A percentile compares a stretch with the other conserved stretches of the same genome.
These are phyloP conservation scores for Russula griseocarnosa DNA, from an alignment of 768 basidiomycete species.

Conservation along the genomic window DNA sequence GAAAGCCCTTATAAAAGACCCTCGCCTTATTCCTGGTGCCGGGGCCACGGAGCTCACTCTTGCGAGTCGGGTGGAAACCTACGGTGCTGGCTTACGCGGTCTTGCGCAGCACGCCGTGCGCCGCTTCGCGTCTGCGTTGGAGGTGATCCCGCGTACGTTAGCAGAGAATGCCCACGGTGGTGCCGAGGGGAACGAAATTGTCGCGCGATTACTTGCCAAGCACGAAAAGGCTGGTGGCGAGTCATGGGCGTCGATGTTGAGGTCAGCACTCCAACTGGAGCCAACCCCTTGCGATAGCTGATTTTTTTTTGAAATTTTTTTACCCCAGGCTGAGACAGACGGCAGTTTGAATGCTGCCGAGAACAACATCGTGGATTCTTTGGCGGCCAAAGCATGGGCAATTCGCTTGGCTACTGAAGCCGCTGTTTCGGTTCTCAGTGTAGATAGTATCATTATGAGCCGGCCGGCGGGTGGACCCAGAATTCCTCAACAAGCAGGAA, in stretches of 20 bases:
- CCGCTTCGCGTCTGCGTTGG: slow-evolving; percentile 82
- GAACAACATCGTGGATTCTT: slow-evolving; percentile 76
- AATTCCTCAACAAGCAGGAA: slow-evolving; percentile 79
- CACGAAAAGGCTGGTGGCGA: slow-evolving; percentile 75
- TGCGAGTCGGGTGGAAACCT: slow-evolving; percentile 76
- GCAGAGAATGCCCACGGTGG: slow-evolving; percentile 94
- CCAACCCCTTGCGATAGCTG: slow-evolving; percentile 8
- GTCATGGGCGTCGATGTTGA: slow-evolving; percentile 83
- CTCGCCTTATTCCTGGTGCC: slow-evolving; percentile 86
- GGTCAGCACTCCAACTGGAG: slow-evolving; percentile 41
- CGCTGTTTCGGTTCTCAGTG: slow-evolving; percentile 83
- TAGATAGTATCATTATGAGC: slow-evolving; percentile 97
- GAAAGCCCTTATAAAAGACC: slow-evolving; percentile 87
- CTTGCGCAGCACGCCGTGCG: slow-evolving; percentile 92
- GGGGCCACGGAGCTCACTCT: slow-evolving; percentile 94
- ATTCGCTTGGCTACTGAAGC: slow-evolving; percentile 89
- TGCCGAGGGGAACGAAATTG: slow-evolving; percentile 88
- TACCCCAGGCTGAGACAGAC: slow-evolving; percentile 64
- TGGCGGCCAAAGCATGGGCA: slow-evolving; percentile 88
- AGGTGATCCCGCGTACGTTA: slow-evolving; percentile 87
- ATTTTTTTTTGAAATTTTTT: slow-evolving; percentile 5
- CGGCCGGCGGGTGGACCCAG: slow-evolving; percentile 88
- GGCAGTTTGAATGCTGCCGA: slow-evolving; percentile 65
- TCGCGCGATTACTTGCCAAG: slow-evolving; percentile 85
- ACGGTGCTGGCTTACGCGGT: slow-evolving; percentile 85